Conservation (phyloP, 805 yeast genomes). For the Wickerhamomyces pijperi region DNA sequence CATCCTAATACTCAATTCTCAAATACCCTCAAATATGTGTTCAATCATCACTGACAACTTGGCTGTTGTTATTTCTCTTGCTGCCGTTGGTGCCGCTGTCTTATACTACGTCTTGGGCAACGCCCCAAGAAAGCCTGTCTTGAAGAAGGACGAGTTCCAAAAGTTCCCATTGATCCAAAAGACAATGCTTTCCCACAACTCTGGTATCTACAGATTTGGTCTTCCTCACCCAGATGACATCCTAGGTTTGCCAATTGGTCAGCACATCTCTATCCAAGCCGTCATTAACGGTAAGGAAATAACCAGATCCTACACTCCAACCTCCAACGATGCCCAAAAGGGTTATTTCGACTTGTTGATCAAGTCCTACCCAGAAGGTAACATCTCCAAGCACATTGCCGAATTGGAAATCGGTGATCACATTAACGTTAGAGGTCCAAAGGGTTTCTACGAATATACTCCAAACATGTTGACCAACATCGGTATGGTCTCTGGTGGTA, state of each 20-base stretch:
- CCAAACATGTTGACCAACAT: slow-evolving; percentile 67
- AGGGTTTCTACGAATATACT: slow-evolving; percentile 74
- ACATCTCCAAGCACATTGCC: slow-evolving; percentile 66
- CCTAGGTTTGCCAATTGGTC: slow-evolving; percentile 88
- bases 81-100: slow-evolving; percentile 6
- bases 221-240: slow-evolving; percentile 65
- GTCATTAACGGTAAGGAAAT: slow-evolving; percentile 68
- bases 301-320: slow-evolving; percentile 84
- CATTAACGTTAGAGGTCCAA: slow-evolving; percentile 79
- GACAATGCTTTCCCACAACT: slow-evolving; percentile 65
- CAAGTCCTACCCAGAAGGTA: slow-evolving; percentile 79
- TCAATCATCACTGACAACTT: slow-evolving; percentile 1
- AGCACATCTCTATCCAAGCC: slow-evolving; percentile 78
- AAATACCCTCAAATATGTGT: background rate
- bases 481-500: slow-evolving; percentile 94
- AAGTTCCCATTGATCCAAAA: slow-evolving; percentile 75
- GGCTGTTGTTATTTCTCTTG: slow-evolving; percentile 6
- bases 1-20: too few species aligned
- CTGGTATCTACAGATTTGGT: slow-evolving; percentile 75
- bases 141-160: slow-evolving; percentile 57
- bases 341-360: slow-evolving; percentile 82
- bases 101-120: slow-evolving; percentile 4
- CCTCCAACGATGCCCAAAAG: slow-evolving; percentile 64
- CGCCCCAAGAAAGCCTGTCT: slow-evolving; percentile 24
- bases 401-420: slow-evolving; percentile 68